Evolutionary conservation across 306 rosid species (phyloP).

Genomic region (Casuarina cunninghamiana): DNA sequence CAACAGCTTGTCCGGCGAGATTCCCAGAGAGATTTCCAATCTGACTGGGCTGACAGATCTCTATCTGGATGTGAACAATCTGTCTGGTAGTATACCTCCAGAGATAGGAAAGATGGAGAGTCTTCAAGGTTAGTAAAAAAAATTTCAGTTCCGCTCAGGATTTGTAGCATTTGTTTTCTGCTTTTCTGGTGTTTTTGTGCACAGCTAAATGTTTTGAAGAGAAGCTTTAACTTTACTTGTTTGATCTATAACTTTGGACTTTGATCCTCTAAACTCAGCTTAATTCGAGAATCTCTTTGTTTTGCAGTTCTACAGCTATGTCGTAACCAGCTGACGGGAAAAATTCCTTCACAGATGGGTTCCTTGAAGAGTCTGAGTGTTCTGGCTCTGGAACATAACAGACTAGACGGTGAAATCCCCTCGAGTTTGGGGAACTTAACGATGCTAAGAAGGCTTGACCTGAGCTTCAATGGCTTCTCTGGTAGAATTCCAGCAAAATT

Average conservation of each 20-base stretch:
- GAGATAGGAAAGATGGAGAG: slow-evolving; percentile 62
- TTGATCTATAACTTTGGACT: not conserved
- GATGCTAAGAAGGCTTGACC: slow-evolving; percentile 59
- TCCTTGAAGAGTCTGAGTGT: slow-evolving; percentile 60
- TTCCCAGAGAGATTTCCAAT: slow-evolving; percentile 69
- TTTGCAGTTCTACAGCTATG: slow-evolving; percentile 71
- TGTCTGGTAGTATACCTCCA: slow-evolving; percentile 70
- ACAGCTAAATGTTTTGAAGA: not conserved
- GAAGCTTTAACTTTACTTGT: not conserved
- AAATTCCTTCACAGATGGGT: slow-evolving; percentile 64
- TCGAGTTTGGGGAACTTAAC: slow-evolving; percentile 56
- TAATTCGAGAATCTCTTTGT: not conserved
- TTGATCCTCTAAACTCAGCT: not conserved
- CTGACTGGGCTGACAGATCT: slow-evolving; percentile 76
- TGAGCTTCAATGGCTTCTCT: slow-evolving; percentile 74
- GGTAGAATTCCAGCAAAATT: slow-evolving; percentile 63
- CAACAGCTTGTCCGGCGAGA: slow-evolving; percentile 77
- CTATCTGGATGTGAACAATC: slow-evolving; percentile 75
- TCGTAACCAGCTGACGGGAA: slow-evolving; percentile 72
- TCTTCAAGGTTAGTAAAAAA: slow-evolving; percentile 70
- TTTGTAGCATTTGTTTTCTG: not conserved
- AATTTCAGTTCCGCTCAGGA: not conserved
- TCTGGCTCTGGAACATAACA: slow-evolving; percentile 76
- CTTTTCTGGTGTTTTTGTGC: not conserved
- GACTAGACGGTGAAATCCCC: slow-evolving; percentile 65